phyloP scores from a whole-genome alignment of 2,329 filamentous ascomycete species.

The Rhinocladiella similis region DNA sequence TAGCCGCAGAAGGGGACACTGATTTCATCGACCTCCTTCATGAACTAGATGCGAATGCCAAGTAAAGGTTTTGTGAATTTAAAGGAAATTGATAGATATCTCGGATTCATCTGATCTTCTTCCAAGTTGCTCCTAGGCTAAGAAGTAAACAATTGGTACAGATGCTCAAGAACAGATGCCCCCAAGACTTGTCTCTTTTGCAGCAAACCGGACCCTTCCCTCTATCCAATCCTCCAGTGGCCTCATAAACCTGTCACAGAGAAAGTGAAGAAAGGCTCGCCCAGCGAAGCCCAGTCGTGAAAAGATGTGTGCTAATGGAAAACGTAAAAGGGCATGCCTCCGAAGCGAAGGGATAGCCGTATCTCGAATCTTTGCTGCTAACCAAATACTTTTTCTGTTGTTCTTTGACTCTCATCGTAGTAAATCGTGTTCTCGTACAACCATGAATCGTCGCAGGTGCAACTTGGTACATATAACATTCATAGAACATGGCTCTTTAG shows the following conservation, averaged over 20 bases:
- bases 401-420: constrained; percentile 12
- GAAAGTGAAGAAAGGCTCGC: constrained; percentile 13
- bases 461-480: not conserved
- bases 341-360: not conserved
- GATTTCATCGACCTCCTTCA: constrained; percentile 18
- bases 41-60: constrained; percentile 9
- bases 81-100: no score
- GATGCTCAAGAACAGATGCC: no score
- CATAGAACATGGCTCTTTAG: not conserved
- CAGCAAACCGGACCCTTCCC: not conserved
- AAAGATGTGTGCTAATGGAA: constrained; percentile 4
- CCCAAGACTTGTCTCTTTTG: no score
- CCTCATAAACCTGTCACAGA: constrained; percentile 5
- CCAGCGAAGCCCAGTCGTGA: constrained; percentile 12
- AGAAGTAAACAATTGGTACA: no score
- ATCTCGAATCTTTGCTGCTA: constrained; percentile 7
- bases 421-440: constrained; percentile 24
- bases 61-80: not conserved
- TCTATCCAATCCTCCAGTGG: constrained; percentile 1
- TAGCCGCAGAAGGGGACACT: constrained; percentile 17
- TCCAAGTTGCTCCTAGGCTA: no score
- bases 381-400: not conserved
- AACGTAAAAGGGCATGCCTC: not conserved
- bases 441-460: constrained; percentile 6
- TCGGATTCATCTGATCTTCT: no score